A percentile compares a stretch with the other conserved stretches of the same genome.
These are phyloP conservation scores for Fagus sylvatica DNA, from an alignment of 306 rosid genomes.

Conservation along the genomic window DNA sequence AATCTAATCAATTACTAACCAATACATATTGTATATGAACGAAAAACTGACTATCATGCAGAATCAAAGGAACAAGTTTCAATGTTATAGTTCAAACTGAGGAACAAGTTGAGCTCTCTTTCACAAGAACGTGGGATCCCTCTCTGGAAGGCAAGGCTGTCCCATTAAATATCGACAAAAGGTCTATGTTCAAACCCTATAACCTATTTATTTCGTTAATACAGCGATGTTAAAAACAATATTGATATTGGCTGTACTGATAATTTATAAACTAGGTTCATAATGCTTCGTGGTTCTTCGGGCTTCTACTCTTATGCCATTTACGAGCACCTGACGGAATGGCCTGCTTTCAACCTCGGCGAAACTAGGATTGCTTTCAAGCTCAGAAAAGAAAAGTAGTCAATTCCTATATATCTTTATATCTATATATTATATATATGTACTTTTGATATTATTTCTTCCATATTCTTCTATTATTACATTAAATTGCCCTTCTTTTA, in stretches of 20 bases:
- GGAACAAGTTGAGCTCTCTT: constrained; percentile 83
- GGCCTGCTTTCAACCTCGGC: constrained; percentile 80
- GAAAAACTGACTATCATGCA: constrained; percentile 25
- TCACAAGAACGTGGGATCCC: constrained; percentile 72
- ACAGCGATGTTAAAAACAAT: neutral
- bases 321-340: constrained; percentile 72
- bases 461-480: no score
- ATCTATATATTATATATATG: neutral
- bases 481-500: neutral
- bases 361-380: constrained; percentile 93
- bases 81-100: constrained; percentile 65
- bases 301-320: constrained; percentile 91
- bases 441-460: no score
- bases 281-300: constrained; percentile 75
- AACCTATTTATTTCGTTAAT: neutral
- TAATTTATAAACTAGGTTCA: constrained; percentile 50
- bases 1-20: no score
- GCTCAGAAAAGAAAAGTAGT: constrained; percentile 90
- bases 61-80: constrained; percentile 65
- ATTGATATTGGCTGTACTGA: neutral
- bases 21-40: neutral
- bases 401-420: neutral
- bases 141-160: constrained; percentile 54
- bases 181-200: constrained; percentile 34
- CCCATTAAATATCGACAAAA: constrained; percentile 84